phyloP scores from a whole-genome alignment of 2,329 filamentous ascomycete genomes.

The Penicillium polonicum region DNA sequence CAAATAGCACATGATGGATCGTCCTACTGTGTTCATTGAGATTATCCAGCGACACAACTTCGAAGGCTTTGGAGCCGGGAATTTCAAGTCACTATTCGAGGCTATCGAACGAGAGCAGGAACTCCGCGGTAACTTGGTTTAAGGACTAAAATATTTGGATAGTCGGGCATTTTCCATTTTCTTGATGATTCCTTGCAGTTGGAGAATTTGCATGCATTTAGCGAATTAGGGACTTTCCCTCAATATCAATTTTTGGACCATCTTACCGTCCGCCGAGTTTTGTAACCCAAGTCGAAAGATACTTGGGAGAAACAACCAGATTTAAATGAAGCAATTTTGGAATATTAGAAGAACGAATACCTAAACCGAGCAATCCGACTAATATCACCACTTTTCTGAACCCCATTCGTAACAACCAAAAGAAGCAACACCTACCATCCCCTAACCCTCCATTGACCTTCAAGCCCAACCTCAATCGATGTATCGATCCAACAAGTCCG shows the following conservation, averaged over 20 bases:
- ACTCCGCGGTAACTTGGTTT: conserved; percentile 71
- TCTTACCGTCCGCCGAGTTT: neutral
- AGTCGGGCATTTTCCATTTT: neutral
- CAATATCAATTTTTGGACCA: neutral
- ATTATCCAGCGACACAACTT: conserved; percentile 93
- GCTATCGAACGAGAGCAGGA: conserved; percentile 93
- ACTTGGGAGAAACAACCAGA: neutral
- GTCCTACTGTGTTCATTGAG: conserved; percentile 93
- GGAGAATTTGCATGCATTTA: neutral
- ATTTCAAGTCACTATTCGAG: conserved; percentile 94
- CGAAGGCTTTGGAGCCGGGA: conserved; percentile 88
- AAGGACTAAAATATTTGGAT: neutral
- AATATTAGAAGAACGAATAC: neutral
- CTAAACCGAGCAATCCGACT: neutral
- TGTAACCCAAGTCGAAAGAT: neutral
- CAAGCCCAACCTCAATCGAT: neutral
- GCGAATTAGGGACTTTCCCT: neutral
- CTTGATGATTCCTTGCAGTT: neutral
- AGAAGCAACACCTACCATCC: neutral
- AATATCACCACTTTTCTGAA: neutral
- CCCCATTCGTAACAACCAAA: neutral
- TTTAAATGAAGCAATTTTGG: neutral
- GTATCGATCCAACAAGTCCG: neutral
- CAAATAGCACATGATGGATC: conserved; percentile 74
- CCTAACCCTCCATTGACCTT: neutral